Evolutionary conservation across 345 rosid genomes (phyloP).

Genomic region (Acer yangbiense): DNA sequence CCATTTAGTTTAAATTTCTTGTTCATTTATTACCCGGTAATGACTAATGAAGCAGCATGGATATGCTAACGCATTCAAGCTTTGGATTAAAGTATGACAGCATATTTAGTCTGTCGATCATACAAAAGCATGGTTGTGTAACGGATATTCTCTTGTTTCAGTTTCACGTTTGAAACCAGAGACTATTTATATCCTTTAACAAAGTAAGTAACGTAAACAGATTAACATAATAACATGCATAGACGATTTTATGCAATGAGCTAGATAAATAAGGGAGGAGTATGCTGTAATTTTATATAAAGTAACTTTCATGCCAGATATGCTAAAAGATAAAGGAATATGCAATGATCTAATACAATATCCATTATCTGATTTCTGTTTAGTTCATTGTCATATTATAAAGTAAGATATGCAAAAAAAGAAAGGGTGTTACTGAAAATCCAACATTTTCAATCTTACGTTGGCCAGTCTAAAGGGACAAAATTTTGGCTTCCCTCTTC

Average conservation of each 20-base stretch:
- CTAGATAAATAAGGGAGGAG: neutral
- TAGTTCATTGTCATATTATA: neutral
- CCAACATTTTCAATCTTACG: constrained; percentile 44
- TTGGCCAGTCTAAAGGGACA: constrained; percentile 78
- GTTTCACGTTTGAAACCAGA: neutral
- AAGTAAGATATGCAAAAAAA: constrained; percentile 3
- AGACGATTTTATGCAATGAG: neutral
- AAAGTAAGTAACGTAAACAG: neutral
- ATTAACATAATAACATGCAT: neutral
- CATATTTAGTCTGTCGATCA: neutral
- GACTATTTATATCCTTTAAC: neutral
- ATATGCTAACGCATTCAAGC: neutral
- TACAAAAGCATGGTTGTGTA: neutral
- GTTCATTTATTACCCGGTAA: neutral
- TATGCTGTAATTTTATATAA: neutral
- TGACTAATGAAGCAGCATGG: neutral
- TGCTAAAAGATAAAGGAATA: neutral
- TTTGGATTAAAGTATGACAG: neutral
- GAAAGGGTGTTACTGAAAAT: neutral
- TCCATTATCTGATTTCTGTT: constrained; percentile 1
- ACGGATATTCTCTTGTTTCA: neutral
- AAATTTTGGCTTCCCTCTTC: constrained; percentile 82
- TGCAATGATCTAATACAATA: neutral
- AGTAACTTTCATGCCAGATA: neutral
- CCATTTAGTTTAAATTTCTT: neutral